Conservation (phyloP, 2,329 filamentous ascomycete genomes). For the Elsinoe necatrix region DNA sequence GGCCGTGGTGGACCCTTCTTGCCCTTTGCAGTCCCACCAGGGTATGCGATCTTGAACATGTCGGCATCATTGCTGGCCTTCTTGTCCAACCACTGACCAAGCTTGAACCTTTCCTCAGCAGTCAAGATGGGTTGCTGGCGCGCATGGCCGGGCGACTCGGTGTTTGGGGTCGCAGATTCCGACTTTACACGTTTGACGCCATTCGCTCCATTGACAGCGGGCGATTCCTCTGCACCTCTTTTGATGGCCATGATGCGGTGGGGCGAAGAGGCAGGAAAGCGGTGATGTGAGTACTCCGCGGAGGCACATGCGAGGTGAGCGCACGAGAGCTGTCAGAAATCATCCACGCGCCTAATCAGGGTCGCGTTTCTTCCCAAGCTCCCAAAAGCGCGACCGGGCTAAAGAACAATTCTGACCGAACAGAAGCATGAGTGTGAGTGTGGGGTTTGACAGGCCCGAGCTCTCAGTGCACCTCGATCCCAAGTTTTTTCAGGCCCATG, state of each 20-base stretch:
- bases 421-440: neutral
- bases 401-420: neutral
- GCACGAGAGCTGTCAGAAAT: neutral
- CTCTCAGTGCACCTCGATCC: neutral
- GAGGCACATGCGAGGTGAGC: neutral
- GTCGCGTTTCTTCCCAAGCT: conserved; percentile 5
- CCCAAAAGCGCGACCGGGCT: neutral
- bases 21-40: conserved; percentile 11
- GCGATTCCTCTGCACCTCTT: neutral
- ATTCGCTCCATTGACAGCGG: conserved; percentile 1
- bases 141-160: neutral
- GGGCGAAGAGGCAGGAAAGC: neutral
- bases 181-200: conserved; percentile 6
- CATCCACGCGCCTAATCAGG: neutral
- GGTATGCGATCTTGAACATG: conserved; percentile 15
- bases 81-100: conserved; percentile 13
- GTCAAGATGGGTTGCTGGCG: conserved; percentile 9
- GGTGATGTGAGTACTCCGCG: neutral
- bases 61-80: conserved; percentile 8
- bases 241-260: conserved; percentile 6
- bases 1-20: conserved; percentile 10
- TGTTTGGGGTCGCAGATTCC: conserved; percentile 1
- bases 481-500: no score
- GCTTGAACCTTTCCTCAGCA: conserved; percentile 1
- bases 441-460: neutral